Conservation (phyloP, 371 early-diverging fungal genomes). For the Circinella umbellata region DNA sequence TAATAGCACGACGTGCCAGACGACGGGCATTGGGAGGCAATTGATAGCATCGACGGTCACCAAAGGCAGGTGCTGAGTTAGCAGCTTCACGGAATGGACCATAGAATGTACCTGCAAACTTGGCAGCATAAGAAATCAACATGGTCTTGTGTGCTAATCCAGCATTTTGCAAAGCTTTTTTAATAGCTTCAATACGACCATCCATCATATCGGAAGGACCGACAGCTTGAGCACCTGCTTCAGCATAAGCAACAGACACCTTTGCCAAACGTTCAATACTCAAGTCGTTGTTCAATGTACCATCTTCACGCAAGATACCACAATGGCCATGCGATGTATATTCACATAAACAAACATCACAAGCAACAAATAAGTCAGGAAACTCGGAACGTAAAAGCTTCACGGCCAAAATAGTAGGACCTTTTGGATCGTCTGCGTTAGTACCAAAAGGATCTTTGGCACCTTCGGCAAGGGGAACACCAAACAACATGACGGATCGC, state of each 20-base stretch:
- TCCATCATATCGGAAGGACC: slow-evolving; percentile 99
- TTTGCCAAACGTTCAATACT: slow-evolving; percentile 84
- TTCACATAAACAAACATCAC: slow-evolving; percentile 97
- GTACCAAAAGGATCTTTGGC: slow-evolving; percentile 82
- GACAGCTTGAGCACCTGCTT: slow-evolving; percentile 87
- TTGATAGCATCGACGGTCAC: slow-evolving; percentile 95
- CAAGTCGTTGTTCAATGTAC: slow-evolving; percentile 80
- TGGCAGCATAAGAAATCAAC: slow-evolving; percentile 95
- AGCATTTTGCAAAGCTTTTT: slow-evolving; percentile 73
- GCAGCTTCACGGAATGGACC: slow-evolving; percentile 98
- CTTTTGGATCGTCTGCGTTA: slow-evolving; percentile 84
- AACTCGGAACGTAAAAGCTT: slow-evolving; percentile 76
- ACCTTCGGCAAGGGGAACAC: slow-evolving; percentile 83
- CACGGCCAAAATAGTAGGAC: slow-evolving; percentile 89
- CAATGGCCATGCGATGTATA: slow-evolving; percentile 97
- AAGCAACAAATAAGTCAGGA: slow-evolving; percentile 85
- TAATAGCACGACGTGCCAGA: slow-evolving; percentile 86
- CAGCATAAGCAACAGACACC: slow-evolving; percentile 87
- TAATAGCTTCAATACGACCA: slow-evolving; percentile 92
- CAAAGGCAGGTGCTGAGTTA: slow-evolving; percentile 88
- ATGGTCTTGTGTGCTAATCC: slow-evolving; percentile 80
- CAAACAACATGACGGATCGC: slow-evolving; percentile 88
- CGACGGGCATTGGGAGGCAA: slow-evolving; percentile 90
- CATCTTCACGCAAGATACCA: slow-evolving; percentile 83
- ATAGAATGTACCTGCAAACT: slow-evolving; percentile 94